These are phyloP conservation scores for Rhizophagus clarus DNA, from an alignment of 192 early-diverging fungal genomes.

Conservation along the genomic window DNA sequence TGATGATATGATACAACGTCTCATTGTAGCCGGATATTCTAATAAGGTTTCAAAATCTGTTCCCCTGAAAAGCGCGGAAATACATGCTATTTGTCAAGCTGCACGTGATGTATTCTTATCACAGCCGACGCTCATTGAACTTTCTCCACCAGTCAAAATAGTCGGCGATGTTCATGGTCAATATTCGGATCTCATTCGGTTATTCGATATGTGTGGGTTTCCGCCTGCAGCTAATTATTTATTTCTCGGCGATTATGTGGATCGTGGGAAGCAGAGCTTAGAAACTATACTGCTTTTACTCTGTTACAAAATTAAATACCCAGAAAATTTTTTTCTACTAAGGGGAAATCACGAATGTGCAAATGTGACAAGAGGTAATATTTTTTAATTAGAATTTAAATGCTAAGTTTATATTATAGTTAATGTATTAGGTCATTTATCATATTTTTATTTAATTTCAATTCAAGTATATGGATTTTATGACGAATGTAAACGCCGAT, in stretches of 20 bases:
- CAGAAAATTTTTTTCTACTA: constrained; percentile 96
- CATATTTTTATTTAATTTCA: constrained; percentile 33
- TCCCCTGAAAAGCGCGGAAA: constrained; percentile 84
- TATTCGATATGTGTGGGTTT: constrained; percentile 94
- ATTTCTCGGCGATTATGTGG: constrained; percentile 96
- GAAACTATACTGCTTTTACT: constrained; percentile 93
- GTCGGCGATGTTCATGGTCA: constrained; percentile 96
- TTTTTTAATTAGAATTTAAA: background rate
- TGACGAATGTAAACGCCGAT: constrained; percentile 94
- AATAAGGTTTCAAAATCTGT: constrained; percentile 76
- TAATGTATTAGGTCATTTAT: background rate
- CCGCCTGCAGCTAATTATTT: constrained; percentile 91
- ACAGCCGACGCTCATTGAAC: constrained; percentile 80
- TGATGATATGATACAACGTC: constrained; percentile 87
- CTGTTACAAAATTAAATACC: constrained; percentile 96
- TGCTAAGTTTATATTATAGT: background rate
- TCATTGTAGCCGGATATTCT: constrained; percentile 77
- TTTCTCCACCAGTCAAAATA: constrained; percentile 78
- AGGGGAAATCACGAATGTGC: constrained; percentile 97
- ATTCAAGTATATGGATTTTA: constrained; percentile 94
- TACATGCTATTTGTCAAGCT: constrained; percentile 80
- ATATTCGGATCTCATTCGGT: constrained; percentile 86
- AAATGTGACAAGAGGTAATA: constrained; percentile 80
- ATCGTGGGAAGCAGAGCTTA: constrained; percentile 92
- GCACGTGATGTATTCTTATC: constrained; percentile 89